Conservation (phyloP, 495 filamentous ascomycete species). For the Penicillium goetzii region DNA sequence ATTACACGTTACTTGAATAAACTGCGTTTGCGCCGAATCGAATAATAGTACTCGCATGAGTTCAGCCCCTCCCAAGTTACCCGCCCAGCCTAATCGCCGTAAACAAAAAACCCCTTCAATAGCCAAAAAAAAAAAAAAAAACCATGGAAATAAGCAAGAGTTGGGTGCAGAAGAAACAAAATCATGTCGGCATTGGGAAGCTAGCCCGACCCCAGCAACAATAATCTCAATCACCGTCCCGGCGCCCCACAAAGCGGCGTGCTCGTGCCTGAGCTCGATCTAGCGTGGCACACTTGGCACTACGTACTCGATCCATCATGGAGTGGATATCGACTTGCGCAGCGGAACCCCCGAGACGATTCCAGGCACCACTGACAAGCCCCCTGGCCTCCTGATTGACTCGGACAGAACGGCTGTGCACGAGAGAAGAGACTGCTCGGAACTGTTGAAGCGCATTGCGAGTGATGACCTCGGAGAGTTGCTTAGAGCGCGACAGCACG, state of each 20-base stretch:
- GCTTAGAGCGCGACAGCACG: constrained; percentile 42
- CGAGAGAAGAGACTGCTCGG: constrained; percentile 34
- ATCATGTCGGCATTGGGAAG: constrained; percentile 5
- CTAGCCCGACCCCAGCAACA: constrained; percentile 6
- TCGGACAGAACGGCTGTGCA: constrained; percentile 36
- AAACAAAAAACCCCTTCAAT: constrained; percentile 26
- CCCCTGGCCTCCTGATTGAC: constrained; percentile 38
- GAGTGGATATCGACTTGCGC: constrained; percentile 31
- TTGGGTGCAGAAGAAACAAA: constrained; percentile 16
- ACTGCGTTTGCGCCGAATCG: constrained; percentile 25
- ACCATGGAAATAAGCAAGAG: constrained; percentile 14
- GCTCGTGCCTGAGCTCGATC: constrained; percentile 46
- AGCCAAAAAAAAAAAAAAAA: too few relatives aligned
- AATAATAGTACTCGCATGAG: constrained; percentile 17
- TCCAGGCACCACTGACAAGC: constrained; percentile 38
- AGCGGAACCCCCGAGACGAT: constrained; percentile 32
- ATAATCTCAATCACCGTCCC: constrained; percentile 13
- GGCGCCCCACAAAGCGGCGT: constrained; percentile 36
- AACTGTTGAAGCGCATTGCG: constrained; percentile 44
- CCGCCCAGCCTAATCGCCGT: constrained; percentile 31
- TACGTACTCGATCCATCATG: constrained; percentile 41
- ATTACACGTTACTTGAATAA: constrained; percentile 13
- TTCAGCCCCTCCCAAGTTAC: constrained; percentile 11
- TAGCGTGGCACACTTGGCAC: constrained; percentile 38
- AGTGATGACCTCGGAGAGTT: constrained; percentile 41